phyloP scores from a whole-genome alignment of 306 rosid species.

The Ceratonia siliqua region DNA sequence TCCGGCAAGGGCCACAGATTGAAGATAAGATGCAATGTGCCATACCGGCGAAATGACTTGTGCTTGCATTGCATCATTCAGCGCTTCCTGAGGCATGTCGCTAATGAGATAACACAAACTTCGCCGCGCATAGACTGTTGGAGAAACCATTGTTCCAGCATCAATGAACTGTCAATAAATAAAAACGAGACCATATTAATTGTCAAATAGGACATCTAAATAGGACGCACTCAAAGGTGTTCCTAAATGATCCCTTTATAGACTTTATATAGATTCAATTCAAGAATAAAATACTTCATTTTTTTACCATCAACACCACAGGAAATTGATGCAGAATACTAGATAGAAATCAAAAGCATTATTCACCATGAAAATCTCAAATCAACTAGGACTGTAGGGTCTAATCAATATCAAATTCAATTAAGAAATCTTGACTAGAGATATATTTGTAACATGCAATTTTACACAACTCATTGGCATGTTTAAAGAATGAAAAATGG shows the following conservation, averaged over 20 bases:
- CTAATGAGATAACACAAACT: constrained; percentile 70
- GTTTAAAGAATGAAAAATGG: not conserved
- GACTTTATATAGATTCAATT: not conserved
- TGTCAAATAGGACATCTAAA: constrained; percentile 10
- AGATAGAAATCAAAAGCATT: constrained; percentile 5
- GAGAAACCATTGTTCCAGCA: constrained; percentile 78
- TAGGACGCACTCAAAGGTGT: constrained; percentile 3
- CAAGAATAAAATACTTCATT: not conserved
- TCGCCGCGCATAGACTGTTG: constrained; percentile 67
- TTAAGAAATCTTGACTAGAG: not conserved
- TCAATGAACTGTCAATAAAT: constrained; percentile 60
- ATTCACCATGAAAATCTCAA: constrained; percentile 12
- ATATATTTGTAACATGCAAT: not conserved
- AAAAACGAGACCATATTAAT: not conserved
- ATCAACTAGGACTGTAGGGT: not conserved
- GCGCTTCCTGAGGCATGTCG: constrained; percentile 70
- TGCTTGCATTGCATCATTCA: constrained; percentile 76
- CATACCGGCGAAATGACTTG: constrained; percentile 68
- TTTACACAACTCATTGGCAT: not conserved
- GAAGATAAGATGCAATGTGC: constrained; percentile 88
- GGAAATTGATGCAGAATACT: constrained; percentile 12
- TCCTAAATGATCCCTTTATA: not conserved
- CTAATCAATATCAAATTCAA: not conserved
- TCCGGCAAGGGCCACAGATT: constrained; percentile 60
- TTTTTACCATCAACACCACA: not conserved